Base-by-base conservation (phyloP, 2,329 filamentous ascomycete species). In the Calonectria pteridis region DNA sequence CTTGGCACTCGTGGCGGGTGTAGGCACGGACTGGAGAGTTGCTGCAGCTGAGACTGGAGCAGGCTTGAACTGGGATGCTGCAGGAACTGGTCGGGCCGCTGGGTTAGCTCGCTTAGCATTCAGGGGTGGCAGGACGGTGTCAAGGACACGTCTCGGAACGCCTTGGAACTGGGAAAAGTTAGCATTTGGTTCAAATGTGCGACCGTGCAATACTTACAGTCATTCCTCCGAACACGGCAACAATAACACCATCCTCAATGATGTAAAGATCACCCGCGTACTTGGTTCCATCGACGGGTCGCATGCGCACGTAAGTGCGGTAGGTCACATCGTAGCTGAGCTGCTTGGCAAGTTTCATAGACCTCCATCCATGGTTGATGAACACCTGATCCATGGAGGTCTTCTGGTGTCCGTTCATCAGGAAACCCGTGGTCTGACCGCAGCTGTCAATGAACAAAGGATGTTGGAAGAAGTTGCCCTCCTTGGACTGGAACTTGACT, bases 391-490 rank as follows among this genome's bases (percentile, higher is more conserved):
- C 67, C 18, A 51, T 37, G 23, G 29, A 35, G 10, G 40, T 64
- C 26, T 29, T 51, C n/a, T 51, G 28, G 46, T 63, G 29, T 33
- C 67, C 46, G 67, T 69, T 69, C 67, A 69, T 69, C 40, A 64
- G 28, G 33, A 69, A 69, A 16, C 67, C 67, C 11, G 55, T 51
- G 4, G 43, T 35, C 29, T 69, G 67, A 18, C 40, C 58, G 28
- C 29, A 53, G 55, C 43, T 64, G 33, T 69, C 67, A 33, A 51
- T 64, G 28, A 58, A 64, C 29, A 40, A 37, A 35, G 67, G 67
- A 40, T 63, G 46, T 13, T 33, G 33, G 23, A 35, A 37, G 29
- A 63, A 69, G 40, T 43, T 50, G 46, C 55, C 67, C 20, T 33
- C 55, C 26, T 46, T 58, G 20, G 40, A 31, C 26, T 35, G 20